Conservation (phyloP, 2,329 filamentous ascomycete species). For the Cordyceps cicadae region DNA sequence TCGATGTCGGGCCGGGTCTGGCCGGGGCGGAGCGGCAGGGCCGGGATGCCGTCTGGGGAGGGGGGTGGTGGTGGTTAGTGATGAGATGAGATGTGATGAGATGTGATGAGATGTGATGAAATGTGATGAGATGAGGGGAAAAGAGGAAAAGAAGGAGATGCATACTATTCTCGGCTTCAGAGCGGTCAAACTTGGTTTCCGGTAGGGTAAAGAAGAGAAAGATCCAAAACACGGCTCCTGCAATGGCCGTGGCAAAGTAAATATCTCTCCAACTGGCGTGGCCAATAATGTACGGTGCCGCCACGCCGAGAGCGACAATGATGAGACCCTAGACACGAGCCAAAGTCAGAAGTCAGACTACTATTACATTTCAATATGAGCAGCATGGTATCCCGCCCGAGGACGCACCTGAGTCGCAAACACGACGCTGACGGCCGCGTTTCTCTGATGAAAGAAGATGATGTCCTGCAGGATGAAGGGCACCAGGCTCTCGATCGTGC, state of each 20-base stretch:
- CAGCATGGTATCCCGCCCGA: no score
- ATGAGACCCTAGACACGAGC: constrained; percentile 19
- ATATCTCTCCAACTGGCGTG: constrained; percentile 27
- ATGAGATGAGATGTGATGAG: no score
- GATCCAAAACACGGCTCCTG: constrained; percentile 26
- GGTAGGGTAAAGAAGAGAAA: constrained; percentile 25
- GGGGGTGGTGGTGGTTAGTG: no score
- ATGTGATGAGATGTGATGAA: no score
- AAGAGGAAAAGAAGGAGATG: no score
- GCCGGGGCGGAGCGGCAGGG: constrained; percentile 20
- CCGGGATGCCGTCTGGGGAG: constrained; percentile 14
- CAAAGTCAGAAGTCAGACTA: neutral
- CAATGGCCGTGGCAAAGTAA: constrained; percentile 26
- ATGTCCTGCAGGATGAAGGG: constrained; percentile 32
- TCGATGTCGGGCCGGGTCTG: constrained; percentile 22
- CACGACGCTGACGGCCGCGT: constrained; percentile 25
- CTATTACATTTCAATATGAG: neutral
- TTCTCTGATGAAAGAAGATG: constrained; percentile 31
- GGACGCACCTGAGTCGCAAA: constrained; percentile 18
- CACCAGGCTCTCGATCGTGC: constrained; percentile 28
- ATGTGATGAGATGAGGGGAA: no score
- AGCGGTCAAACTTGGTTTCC: constrained; percentile 26
- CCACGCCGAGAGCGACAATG: constrained; percentile 22
- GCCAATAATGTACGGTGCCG: constrained; percentile 23
- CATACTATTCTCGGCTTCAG: constrained; percentile 22